Base-by-base conservation (phyloP, 1,284 basidiomycete species). In the Stereum hirsutum region DNA sequence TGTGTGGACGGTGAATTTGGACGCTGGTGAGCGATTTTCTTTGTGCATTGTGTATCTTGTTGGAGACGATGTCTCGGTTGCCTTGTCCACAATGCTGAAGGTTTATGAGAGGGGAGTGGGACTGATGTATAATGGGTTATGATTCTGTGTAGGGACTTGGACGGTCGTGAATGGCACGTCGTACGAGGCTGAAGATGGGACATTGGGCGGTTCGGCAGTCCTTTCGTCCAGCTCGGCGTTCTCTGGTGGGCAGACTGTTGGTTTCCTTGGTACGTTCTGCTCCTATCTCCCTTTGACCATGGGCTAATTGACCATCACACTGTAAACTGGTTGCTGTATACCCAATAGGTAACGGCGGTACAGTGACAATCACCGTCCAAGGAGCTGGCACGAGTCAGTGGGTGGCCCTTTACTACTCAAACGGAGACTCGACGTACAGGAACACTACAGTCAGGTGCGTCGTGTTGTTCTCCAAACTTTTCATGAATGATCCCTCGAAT, bases 371-470 rank as follows among this genome's bases (percentile, higher is more conserved):
- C 40, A 76, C 69, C 47, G 68, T 81, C 6, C 70, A 77, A 52
- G 75, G 78, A 11, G 70, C 60, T 44, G 77, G 76, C 5, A 55
- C 55, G 11, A 63, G 61, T 4, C 76, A 79, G 51, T 80, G 77
- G 77, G 68, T 81, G 19, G 61, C 74, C 5, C 54, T 78, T 21
- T 75, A 78, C 56, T 76, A 70, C 51, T 72, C 75, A 2, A 78
- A 78, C 51, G 75, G 55, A 27, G 78, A 80, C 51, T 72, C 71
- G 1, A 59, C 64, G 1, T 81, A 72, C 70, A 65, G 77, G 46
- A 78, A 70, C 53, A 74, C 70, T 2, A 81, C 76, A 4, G 64
- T 79, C 49, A 78, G 74, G 75, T 74, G 49, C 34, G 61, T 52
- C 7, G 2, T 38, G 4, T 15, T 5, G 24, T 25, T n/a, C 21